Evolutionary conservation across 108 stramenopile species (phyloP), one percentile per base, ranked within the genome.

Genomic region (Cylindrotheca closterium): DNA sequence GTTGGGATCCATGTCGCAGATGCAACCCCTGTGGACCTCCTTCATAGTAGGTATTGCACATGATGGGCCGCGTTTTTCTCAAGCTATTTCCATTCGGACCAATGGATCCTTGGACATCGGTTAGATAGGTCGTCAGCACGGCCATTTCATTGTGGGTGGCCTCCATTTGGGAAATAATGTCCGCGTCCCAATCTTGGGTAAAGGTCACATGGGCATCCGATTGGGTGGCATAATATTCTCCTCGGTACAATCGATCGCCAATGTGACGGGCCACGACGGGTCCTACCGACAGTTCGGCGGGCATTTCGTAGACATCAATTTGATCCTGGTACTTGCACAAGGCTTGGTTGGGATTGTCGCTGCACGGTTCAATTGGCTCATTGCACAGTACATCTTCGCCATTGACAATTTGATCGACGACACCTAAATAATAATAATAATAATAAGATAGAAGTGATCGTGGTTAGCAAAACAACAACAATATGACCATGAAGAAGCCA

Each of bases 161-260:
- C 55, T 88, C 81, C 70, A 79, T 79, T 65, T 97, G 95, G 18
- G 63, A 23, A 32, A 96, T 92, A 34, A 97, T 94, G 51, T 91
- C 87, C 8, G 25, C 61, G 63, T 98, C 98, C 98, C 98, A 98
- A 45, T 85, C 68, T 31, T 67, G 54, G 8, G 93, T 92, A 63
- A 93, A 96, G 48, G 90, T 85, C 30, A 96, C 95, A 79, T 98
- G 96, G 4, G 96, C 93, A 82, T 98, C 98, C 12, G 84, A 81
- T 75, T 97, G 96, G 68, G 97, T 96, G 55, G 89, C 87, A 67
- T 96, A 98, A 54, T 94, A 95, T 75, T 98, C 96, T 5, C 94
- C 96, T 4, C 89, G 81, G 51, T 95, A 95, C 74, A 92, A 51
- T 5, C 96, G 79, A 75, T 91, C 73, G 28, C 92, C 92, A 58